Conservation (phyloP, 148 eudicot species). For the Vaccinium corymbosum region DNA sequence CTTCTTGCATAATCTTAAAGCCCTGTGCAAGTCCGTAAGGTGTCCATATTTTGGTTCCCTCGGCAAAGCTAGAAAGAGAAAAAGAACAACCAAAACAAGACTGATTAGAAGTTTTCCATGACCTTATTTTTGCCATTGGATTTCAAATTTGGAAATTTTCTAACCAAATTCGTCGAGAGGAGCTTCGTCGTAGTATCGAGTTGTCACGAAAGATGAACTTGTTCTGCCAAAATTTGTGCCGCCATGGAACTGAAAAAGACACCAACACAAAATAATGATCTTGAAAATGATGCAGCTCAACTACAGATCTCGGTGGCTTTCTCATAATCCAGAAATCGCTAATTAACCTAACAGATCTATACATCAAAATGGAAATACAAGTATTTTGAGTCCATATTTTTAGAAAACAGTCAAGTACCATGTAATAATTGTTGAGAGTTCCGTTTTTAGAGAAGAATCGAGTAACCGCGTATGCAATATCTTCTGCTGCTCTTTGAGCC, state of each 20-base stretch:
- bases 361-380: no score
- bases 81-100: background rate
- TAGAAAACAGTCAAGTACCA: constrained; percentile 39
- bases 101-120: constrained; percentile 7
- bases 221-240: constrained; percentile 84
- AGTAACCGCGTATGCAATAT: constrained; percentile 62
- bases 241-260: constrained; percentile 59
- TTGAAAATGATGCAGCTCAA: background rate
- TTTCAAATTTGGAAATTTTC: background rate
- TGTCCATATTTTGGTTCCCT: constrained; percentile 88
- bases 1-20: constrained; percentile 47
- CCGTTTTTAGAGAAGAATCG: constrained; percentile 79
- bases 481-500: constrained; percentile 81
- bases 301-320: background rate
- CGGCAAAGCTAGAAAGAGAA: constrained; percentile 33
- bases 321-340: background rate
- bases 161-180: constrained; percentile 89
- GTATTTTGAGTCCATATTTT: background rate
- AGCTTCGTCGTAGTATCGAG: constrained; percentile 95
- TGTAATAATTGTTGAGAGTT: constrained; percentile 72
- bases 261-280: background rate
- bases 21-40: constrained; percentile 65
- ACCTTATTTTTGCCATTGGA: background rate
- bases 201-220: constrained; percentile 57
- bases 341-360: background rate